phyloP scores from a whole-genome alignment of 1,284 basidiomycete species.

The Porodaedalea pini region DNA sequence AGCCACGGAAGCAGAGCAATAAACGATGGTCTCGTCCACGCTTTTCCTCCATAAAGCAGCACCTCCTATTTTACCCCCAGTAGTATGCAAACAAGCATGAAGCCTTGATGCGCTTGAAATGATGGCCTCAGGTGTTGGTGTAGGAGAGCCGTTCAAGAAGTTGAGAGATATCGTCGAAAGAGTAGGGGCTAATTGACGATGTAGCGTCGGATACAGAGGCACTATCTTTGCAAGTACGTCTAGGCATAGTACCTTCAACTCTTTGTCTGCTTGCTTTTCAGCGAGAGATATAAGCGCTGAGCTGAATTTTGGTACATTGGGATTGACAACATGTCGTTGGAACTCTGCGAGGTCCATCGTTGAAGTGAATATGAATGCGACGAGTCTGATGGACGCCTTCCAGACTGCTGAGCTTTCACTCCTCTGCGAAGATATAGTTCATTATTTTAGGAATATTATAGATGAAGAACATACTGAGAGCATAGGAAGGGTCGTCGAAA shows the following conservation, averaged over 20 bases:
- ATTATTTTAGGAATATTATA: slow-evolving; percentile 21
- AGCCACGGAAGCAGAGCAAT: slow-evolving; percentile 59
- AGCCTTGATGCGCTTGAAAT: slow-evolving; percentile 50
- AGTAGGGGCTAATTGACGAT: slow-evolving; percentile 48
- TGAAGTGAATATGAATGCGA: slow-evolving; percentile 53
- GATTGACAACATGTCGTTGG: slow-evolving; percentile 68
- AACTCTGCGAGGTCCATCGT: slow-evolving; percentile 65
- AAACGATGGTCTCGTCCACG: slow-evolving; percentile 60
- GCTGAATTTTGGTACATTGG: slow-evolving; percentile 69
- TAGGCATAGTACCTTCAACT: slow-evolving; percentile 55
- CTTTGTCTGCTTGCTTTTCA: slow-evolving; percentile 47
- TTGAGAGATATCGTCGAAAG: slow-evolving; percentile 52
- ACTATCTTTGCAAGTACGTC: slow-evolving; percentile 54
- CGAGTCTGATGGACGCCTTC: slow-evolving; percentile 59
- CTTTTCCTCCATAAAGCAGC: slow-evolving; percentile 67
- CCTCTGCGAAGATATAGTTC: slow-evolving; percentile 45
- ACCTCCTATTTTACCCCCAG: slow-evolving; percentile 76
- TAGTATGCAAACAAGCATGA: slow-evolving; percentile 58
- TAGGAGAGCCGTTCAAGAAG: slow-evolving; percentile 52
- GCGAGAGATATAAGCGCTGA: slow-evolving; percentile 50
- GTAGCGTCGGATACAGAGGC: slow-evolving; percentile 60
- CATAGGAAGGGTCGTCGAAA: slow-evolving; percentile 56
- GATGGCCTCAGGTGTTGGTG: slow-evolving; percentile 38
- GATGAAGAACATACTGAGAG: slow-evolving; percentile 49
- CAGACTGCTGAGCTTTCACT: slow-evolving; percentile 55